Percentiles rank a stretch among this genome's conserved stretches.
These are phyloP conservation scores for Colletotrichum viniferum DNA, from an alignment of 2,329 filamentous ascomycete species.

Conservation along the genomic window DNA sequence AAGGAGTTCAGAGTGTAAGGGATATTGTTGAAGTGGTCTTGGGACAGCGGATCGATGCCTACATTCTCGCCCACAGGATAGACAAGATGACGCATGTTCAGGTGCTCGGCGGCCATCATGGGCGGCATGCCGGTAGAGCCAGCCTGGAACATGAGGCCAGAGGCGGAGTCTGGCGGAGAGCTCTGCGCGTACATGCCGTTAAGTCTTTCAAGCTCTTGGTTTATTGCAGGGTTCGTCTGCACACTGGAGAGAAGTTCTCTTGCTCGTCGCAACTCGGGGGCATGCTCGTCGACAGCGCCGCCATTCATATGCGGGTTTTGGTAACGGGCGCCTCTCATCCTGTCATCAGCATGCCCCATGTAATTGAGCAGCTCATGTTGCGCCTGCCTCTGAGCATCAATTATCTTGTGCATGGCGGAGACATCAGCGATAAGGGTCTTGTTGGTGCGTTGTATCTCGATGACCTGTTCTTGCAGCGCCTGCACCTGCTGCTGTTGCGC, in stretches of 20 bases:
- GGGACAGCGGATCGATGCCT: slow-evolving; percentile 93
- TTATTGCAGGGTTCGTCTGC: slow-evolving; percentile 54
- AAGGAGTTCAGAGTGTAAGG: slow-evolving; percentile 74
- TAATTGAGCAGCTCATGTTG: slow-evolving; percentile 63
- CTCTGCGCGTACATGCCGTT: slow-evolving; percentile 57
- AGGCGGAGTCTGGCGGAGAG: slow-evolving; percentile 58
- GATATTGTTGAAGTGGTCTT: slow-evolving; percentile 93
- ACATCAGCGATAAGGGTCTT: slow-evolving; percentile 67
- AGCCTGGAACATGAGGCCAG: slow-evolving; percentile 62
- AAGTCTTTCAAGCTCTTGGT: slow-evolving; percentile 60
- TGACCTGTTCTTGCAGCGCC: slow-evolving; percentile 82
- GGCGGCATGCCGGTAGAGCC: slow-evolving; percentile 34
- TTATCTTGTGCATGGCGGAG: slow-evolving; percentile 62
- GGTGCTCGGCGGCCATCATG: slow-evolving; percentile 58
- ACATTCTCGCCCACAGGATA: slow-evolving; percentile 91
- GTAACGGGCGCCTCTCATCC: slow-evolving; percentile 45
- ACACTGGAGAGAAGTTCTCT: slow-evolving; percentile 61
- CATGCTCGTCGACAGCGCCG: slow-evolving; percentile 50
- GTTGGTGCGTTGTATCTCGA: slow-evolving; percentile 72
- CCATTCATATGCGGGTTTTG: slow-evolving; percentile 40
- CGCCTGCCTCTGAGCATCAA: slow-evolving; percentile 62
- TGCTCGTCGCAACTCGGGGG: slow-evolving; percentile 58
- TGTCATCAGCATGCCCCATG: slow-evolving; percentile 53
- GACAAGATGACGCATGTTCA: slow-evolving; percentile 71
- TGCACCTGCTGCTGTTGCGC: slow-evolving; percentile 94